Conservation (phyloP, 441 rosid species). For the Manihot esculenta region DNA sequence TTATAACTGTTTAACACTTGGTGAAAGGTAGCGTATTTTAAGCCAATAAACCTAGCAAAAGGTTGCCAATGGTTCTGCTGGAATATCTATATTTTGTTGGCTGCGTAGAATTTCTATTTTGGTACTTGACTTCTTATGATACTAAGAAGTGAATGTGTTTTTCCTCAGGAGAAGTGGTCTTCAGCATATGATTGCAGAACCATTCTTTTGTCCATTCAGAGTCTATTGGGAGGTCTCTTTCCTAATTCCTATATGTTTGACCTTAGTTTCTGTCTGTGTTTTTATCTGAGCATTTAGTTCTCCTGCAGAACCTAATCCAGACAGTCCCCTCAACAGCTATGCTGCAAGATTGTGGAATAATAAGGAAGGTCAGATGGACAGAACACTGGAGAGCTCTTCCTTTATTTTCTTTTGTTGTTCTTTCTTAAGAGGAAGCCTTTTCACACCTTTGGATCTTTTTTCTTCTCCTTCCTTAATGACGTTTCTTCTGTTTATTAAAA, state of each 20-base stretch:
- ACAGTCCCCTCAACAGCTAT: conserved; percentile 53
- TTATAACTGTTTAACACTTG: not conserved
- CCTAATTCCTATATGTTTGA: not conserved
- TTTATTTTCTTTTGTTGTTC: not conserved
- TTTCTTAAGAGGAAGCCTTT: not conserved
- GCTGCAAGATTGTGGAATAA: conserved; percentile 47
- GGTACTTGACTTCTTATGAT: not conserved
- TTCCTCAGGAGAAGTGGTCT: conserved; percentile 69
- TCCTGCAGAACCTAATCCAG: conserved; percentile 52
- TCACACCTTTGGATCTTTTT: not conserved
- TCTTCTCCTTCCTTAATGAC: too few species aligned
- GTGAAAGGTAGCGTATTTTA: too few species aligned
- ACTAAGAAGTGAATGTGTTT: too few species aligned
- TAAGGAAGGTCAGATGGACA: conserved; percentile 40
- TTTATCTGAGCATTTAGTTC: conserved; percentile 12
- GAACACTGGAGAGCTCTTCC: not conserved
- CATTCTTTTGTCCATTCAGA: conserved; percentile 60
- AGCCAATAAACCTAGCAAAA: not conserved
- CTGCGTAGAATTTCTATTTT: not conserved
- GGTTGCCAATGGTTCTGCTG: not conserved
- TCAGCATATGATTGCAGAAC: conserved; percentile 70
- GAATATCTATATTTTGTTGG: not conserved
- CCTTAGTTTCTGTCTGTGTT: not conserved
- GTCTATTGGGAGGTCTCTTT: conserved; percentile 58
- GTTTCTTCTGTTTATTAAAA: not conserved